Base-by-base conservation (phyloP, 306 rosid genomes). In the Gillenia trifoliata region DNA sequence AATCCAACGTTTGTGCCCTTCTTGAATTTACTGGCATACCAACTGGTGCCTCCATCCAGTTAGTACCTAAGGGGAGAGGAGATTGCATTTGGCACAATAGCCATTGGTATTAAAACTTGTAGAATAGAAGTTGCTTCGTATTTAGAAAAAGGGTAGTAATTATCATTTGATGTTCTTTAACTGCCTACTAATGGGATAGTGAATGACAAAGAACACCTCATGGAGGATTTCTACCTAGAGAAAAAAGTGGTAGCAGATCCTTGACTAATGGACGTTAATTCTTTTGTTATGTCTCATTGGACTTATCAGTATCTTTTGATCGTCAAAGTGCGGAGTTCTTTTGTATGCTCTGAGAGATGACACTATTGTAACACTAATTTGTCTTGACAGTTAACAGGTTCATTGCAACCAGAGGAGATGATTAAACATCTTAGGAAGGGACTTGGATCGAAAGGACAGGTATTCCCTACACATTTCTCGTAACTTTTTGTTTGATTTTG, bases 391-490 rank as follows among this genome's bases (percentile, higher is more conserved):
- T 90, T 72, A 36, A 83, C 90, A 22, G 60, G 72, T 76, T 67
- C 85, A 66, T 85, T 89, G 64, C 73, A 72, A 61, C 93, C 96
- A 43, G 75, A 75, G 77, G 92, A 89, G 76, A 89, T 93, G 96
- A 86, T 91, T 79, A 94, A 90, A 76, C 98, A 91, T 87, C 97
- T 93, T 82, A 77, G 78, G 84, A 86, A 79, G 77, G 89, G 96
- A 74, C 71, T 85, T 78, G 96, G 97, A 73, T 87, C 85, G 34
- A 77, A 74, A 49, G 94, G 92, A 82, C 92, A 93, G 98, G 98
- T 93, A 67, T 41, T 26, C 68, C 66, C 57, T 64, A 4, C 7
- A 70, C 30, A 22, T 54, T 64, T 30, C 11, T 25, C n/a, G 3
- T 38, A 31, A 41, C 38, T 49, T 9, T 55, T 20, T 81, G 36